These are phyloP conservation scores for Lentinula detonsa DNA, from an alignment of 768 basidiomycete genomes.

Conservation along the genomic window DNA sequence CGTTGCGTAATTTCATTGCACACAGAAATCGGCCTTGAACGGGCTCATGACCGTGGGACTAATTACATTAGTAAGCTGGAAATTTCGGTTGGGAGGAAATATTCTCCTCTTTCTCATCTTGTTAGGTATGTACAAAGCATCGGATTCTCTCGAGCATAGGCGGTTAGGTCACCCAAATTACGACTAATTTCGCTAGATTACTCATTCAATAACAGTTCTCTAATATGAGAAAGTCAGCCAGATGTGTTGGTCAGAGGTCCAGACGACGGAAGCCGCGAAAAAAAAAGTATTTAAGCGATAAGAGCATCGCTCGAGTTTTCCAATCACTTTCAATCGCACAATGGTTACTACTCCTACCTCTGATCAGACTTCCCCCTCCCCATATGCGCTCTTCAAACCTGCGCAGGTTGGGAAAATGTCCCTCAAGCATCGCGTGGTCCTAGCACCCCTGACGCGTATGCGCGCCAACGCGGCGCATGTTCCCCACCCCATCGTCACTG, in stretches of 20 bases:
- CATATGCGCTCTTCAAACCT: constrained; percentile 20
- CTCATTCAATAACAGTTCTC: neutral
- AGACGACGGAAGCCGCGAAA: neutral
- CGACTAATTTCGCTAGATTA: neutral
- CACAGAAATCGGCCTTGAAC: too few species aligned
- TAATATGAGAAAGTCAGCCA: neutral
- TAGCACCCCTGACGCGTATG: constrained; percentile 28
- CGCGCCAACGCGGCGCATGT: constrained; percentile 18
- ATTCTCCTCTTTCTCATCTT: too few species aligned
- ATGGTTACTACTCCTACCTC: constrained; percentile 1
- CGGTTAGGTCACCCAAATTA: neutral
- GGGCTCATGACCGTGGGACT: too few species aligned
- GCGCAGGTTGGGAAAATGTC: constrained; percentile 18
- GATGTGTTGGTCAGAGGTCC: neutral
- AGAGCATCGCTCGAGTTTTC: too few species aligned
- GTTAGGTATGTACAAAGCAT: too few species aligned
- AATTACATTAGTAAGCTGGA: too few species aligned
- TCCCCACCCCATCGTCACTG: constrained; percentile 17
- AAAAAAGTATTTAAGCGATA: too few species aligned
- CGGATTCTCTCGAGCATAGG: neutral
- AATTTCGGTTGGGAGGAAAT: too few species aligned
- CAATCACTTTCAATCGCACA: neutral
- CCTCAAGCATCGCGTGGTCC: constrained; percentile 26
- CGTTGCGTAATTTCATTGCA: too few species aligned
- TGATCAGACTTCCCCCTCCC: neutral